Evolutionary conservation across 2,329 filamentous ascomycete genomes (phyloP).

Genomic region (Beauveria pseudobassiana): DNA sequence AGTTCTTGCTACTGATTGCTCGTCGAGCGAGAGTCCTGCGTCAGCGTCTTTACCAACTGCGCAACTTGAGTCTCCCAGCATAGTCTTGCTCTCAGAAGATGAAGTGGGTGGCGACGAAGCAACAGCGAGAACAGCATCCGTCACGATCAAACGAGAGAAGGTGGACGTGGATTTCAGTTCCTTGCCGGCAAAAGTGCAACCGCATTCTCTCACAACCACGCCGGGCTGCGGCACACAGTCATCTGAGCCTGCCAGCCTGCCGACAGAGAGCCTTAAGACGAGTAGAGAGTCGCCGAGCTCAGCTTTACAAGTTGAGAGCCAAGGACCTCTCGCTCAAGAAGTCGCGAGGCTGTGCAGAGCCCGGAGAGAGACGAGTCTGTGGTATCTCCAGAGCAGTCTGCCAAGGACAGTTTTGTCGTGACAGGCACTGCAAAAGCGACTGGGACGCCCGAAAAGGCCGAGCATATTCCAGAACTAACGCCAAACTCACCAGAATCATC

Average conservation of each 20-base stretch:
- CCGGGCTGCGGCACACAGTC: neutral
- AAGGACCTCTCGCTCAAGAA: no score
- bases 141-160: neutral
- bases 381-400: no score
- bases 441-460: neutral
- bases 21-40: neutral
- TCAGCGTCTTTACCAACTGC: neutral
- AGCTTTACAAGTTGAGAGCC: no score
- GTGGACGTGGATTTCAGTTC: neutral
- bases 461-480: neutral
- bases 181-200: no score
- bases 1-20: no score
- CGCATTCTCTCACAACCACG: neutral
- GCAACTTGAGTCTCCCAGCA: neutral
- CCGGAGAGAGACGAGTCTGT: neutral
- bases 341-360: neutral
- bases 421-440: no score
- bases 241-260: no score
- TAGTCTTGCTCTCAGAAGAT: neutral
- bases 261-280: neutral
- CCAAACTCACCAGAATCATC: conserved; percentile 3
- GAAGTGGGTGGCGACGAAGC: neutral
- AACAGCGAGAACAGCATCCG: no score
- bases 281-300: neutral
- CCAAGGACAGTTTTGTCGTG: no score